A percentile compares a stretch with the other conserved stretches of the same genome.
Conservation (phyloP, 306 rosid genomes). For the Ceratonia siliqua region DNA sequence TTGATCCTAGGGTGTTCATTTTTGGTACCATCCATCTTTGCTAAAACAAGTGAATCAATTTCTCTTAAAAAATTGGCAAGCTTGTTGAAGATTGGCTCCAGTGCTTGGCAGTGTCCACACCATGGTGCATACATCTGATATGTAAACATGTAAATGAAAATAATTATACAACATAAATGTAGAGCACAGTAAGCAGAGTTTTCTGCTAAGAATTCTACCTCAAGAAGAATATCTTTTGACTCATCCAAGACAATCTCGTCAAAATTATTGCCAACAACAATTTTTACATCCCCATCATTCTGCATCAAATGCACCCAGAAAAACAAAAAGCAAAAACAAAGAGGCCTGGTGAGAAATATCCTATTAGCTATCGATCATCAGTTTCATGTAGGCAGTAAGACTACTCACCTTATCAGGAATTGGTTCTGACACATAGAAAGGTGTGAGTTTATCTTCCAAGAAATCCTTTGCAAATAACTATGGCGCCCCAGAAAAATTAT, state of each 20-base stretch:
- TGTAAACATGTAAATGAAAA: no score
- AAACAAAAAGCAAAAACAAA: no score
- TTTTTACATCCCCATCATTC: conserved; percentile 62
- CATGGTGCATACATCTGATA: conserved; percentile 66
- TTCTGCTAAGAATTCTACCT: conserved; percentile 36
- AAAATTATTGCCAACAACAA: conserved; percentile 63
- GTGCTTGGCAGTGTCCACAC: conserved; percentile 76
- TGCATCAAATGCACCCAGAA: conserved; percentile 14
- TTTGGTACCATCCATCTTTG: conserved; percentile 71
- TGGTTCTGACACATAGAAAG: conserved; percentile 61
- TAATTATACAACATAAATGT: not conserved
- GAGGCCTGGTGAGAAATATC: not conserved
- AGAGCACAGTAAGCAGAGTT: not conserved
- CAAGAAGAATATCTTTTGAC: conserved; percentile 69
- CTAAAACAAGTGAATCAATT: conserved; percentile 56
- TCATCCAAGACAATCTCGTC: conserved; percentile 65
- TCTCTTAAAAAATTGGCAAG: conserved; percentile 59
- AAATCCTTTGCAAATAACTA: conserved; percentile 60
- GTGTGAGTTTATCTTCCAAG: conserved; percentile 64
- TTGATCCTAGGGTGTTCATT: conserved; percentile 70
- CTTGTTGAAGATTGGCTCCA: conserved; percentile 70
- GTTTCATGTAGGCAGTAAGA: not conserved
- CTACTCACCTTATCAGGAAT: conserved; percentile 58
- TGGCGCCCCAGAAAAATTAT: not conserved
- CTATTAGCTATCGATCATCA: not conserved